phyloP scores from a whole-genome alignment of 176 grass and related monocot species.

The Dendrocalamus sinicus region DNA sequence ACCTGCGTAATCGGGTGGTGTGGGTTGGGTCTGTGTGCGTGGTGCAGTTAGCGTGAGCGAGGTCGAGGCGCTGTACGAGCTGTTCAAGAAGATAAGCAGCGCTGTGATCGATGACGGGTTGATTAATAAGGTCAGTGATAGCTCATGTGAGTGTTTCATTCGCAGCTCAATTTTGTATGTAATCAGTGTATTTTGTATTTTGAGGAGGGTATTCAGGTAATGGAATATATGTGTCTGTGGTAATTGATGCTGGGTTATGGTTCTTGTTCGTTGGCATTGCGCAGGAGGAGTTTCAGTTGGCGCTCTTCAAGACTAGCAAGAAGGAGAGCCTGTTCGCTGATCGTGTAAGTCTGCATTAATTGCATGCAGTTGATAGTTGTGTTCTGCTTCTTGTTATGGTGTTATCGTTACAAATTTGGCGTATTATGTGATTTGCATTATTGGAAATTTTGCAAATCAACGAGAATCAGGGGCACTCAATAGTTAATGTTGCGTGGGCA shows the following conservation, averaged over 20 bases:
- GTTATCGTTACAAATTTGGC: background rate
- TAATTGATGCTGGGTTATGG: background rate
- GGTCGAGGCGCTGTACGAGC: constrained; percentile 81
- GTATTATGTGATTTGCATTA: background rate
- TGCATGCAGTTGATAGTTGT: background rate
- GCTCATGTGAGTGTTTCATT: background rate
- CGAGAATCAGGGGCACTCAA: background rate
- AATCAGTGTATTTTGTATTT: background rate
- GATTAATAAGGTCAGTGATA: constrained; percentile 75
- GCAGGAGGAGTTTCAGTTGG: constrained; percentile 91
- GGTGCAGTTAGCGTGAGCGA: constrained; percentile 83
- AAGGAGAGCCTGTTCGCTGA: constrained; percentile 92
- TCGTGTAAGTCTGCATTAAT: constrained; percentile 50
- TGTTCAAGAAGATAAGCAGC: constrained; percentile 92
- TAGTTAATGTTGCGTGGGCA: background rate
- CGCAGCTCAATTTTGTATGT: background rate
- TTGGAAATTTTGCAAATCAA: background rate
- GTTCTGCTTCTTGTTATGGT: background rate
- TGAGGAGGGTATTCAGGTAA: background rate
- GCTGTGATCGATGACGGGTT: constrained; percentile 81
- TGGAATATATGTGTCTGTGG: background rate
- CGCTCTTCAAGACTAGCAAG: constrained; percentile 89
- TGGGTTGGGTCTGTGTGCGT: background rate
- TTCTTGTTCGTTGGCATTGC: constrained; percentile 29
- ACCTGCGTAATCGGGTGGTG: background rate